Base-by-base conservation (phyloP, 2,329 filamentous ascomycete genomes). In the Neofusicoccum laricinum region DNA sequence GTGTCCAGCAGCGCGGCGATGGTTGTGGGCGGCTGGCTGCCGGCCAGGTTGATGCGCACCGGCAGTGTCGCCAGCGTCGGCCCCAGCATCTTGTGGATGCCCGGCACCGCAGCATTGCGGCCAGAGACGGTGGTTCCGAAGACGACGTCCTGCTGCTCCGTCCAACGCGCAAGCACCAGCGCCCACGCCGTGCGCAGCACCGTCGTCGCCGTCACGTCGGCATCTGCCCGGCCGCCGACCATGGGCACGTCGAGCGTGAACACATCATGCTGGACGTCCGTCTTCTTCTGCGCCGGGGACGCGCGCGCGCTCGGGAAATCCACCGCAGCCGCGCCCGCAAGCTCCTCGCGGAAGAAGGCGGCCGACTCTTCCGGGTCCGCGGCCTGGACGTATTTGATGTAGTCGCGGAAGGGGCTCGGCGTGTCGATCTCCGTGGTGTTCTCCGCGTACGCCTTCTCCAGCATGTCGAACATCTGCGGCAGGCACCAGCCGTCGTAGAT, bases 161-260 rank as follows among this genome's bases (percentile, higher is more conserved):
- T 64, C 55, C 70, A 69, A n/a, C 59, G 51, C 4, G 67, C 65
- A 4, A 67, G 55, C 8, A 71, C 61, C 4, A 70, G 30, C 0
- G 69, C 68, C 71, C 71, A 73, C 30, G 72, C 71, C 14, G 64
- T 67, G 25, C 67, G 67, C 8, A 73, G 61, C 15, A 70, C 61
- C 0, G 79, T 81, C 19, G 45, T 48, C 19, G 45, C 17, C 17
- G 45, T 48, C 17, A 48, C 45, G 45, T 48, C 45, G 21, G 45
- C 45, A 10, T 48, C 45, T 48, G 45, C 17, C 10, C 45, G 45
- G 7, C 17, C 51, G 25, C 25, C 5, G 34, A 25, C 15, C 19
- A 15, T 21, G 55, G 11, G 55, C 38, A 25, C n/a, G 25, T 41
- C 25, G 51, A 14, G 41, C 19, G 17, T 34, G 55, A 59, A 59